phyloP scores from a whole-genome alignment of 2,329 filamentous ascomycete species.

The Rhytidhysteron rufulum region DNA sequence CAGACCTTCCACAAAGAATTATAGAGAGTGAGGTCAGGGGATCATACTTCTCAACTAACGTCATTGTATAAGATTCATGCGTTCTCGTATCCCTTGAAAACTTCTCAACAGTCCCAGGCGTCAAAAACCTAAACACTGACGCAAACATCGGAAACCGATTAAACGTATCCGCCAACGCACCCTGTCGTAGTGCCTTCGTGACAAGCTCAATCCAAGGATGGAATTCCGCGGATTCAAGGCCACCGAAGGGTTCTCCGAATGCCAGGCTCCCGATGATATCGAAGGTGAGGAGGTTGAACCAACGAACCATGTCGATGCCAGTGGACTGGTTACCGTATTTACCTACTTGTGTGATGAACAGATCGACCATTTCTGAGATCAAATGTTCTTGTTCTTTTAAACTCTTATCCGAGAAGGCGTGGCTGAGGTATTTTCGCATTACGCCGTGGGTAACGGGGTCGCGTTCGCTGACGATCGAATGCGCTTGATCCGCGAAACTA shows the following conservation, averaged over 20 bases:
- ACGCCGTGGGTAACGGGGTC: too few species aligned
- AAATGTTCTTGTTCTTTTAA: conserved; percentile 39
- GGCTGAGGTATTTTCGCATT: too few species aligned
- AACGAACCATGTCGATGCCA: conserved; percentile 30
- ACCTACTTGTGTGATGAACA: conserved; percentile 35
- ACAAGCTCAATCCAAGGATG: conserved; percentile 29
- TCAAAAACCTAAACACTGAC: neutral
- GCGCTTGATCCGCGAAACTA: too few species aligned
- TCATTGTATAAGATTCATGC: conserved; percentile 13
- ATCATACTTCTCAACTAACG: conserved; percentile 22
- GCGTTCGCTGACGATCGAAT: too few species aligned
- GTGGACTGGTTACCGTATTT: conserved; percentile 22
- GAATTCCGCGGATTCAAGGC: conserved; percentile 25
- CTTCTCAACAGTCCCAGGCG: neutral
- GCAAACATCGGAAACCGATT: conserved; percentile 5
- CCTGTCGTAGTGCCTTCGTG: conserved; percentile 19
- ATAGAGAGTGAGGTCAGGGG: conserved; percentile 21
- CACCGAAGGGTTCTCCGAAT: conserved; percentile 28
- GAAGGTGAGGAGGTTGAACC: conserved; percentile 32
- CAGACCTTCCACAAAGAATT: too few species aligned
- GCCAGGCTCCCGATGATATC: conserved; percentile 31
- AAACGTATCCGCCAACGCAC: conserved; percentile 1
- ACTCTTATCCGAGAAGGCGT: conserved; percentile 41
- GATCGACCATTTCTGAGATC: conserved; percentile 38
- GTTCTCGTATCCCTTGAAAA: conserved; percentile 12